Percentiles rank a stretch among this genome's conserved stretches.
Conservation (phyloP, 441 rosid species). For the Omphalea diandra region DNA sequence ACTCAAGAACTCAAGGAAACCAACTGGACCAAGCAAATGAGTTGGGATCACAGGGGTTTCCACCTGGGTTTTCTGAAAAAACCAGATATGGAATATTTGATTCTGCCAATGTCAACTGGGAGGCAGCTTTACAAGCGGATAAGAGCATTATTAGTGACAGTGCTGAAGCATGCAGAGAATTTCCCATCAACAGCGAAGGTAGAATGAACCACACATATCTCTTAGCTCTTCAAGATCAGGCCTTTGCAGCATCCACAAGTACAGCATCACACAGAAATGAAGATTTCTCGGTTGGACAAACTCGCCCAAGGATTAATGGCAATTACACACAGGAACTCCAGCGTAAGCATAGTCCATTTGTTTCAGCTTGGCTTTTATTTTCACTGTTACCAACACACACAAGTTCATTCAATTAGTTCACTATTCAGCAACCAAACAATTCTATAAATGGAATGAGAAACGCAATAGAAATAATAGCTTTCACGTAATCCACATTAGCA, state of each 20-base stretch:
- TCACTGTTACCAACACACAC: background rate
- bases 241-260: constrained; percentile 21
- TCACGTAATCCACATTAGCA: background rate
- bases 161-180: constrained; percentile 20
- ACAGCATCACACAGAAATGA: background rate
- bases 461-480: background rate
- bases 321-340: constrained; percentile 18
- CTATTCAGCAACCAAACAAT: background rate
- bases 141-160: background rate
- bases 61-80: constrained; percentile 27
- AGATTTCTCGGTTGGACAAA: constrained; percentile 8
- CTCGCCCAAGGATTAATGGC: constrained; percentile 5
- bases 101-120: constrained; percentile 15
- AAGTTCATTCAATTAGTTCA: background rate
- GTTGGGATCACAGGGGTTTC: constrained; percentile 31
- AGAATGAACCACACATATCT: constrained; percentile 39
- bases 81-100: constrained; percentile 18
- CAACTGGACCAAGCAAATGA: constrained; percentile 23
- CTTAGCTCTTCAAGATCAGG: constrained; percentile 58
- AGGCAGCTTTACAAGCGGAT: constrained; percentile 9
- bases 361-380: background rate
- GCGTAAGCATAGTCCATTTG: constrained; percentile 29
- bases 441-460: background rate
- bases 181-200: constrained; percentile 20
- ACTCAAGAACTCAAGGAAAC: constrained; percentile 26